Base-by-base conservation (phyloP, 2,329 filamentous ascomycete species). In the Kalmusia sp. region DNA sequence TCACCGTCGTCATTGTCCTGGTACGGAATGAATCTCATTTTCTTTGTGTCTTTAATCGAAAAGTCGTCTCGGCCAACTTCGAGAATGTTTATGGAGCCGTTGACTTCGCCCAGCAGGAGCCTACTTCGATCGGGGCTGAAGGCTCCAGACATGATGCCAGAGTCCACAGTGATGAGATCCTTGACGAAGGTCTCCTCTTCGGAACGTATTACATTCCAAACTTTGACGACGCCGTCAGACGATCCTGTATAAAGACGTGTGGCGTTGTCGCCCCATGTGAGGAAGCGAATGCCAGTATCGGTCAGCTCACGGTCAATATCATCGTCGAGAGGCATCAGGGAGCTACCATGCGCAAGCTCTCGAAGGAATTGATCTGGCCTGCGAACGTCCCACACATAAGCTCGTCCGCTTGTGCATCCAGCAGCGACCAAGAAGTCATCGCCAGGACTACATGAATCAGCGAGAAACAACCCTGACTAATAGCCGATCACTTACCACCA, bases 381-480 rank as follows among this genome's bases (percentile, higher is more conserved):
- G 1, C 85, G 81, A 24, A 76, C 67, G 63, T 88, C 85, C 84
- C 84, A 88, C 4, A 87, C 74, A 65, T 87, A 87, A 0, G 82
- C 82, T 25, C 75, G 75, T 2, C 84, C 83, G 65, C 86, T 79
- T 0, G 85, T 87, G 56, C 84, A 86, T 9, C 84, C 84, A 11
- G 82, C 84, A 6, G 83, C 82, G 11, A 87, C 72, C 49, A 85
- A 75, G 31, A 79, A 77, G 1, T 80, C 72, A 47, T 81, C 76
- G 48, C 78, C 66, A 0, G 79, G 79, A 51, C 75, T 76, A 51
- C 64, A 67, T 8, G 6, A 25, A 28, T 54, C 11, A 58, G 49
- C 37, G 7, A 15, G 49, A 12, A 17, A 21, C 12, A 8, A 3
- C 14, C 4, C 30, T 12, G 5, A 24, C 28, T 25, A 2, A 11